Base-by-base conservation (phyloP, 495 filamentous ascomycete species). In the Hypoxylon crocopeplum region DNA sequence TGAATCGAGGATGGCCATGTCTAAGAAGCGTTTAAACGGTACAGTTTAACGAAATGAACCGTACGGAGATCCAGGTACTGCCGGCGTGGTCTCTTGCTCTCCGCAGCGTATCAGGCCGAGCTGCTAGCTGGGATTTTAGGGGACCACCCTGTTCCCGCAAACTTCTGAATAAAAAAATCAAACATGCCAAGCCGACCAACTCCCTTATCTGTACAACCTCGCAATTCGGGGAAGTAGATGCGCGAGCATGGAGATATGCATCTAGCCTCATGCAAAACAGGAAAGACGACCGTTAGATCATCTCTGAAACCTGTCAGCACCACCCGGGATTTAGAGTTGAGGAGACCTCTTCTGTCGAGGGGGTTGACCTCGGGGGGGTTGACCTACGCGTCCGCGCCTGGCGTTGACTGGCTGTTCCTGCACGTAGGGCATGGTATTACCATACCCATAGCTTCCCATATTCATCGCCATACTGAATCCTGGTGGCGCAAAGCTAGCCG, bases 371-470 rank as follows among this genome's bases (percentile, higher is more conserved):
- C 61, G 64, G 55, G 64, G 58, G 61, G 68, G 61, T 68, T 68
- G 75, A 77, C 79, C 69, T 77, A 82, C 80, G 62, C 80, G 75
- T 74, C 79, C 79, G 52, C 81, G 73, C 66, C 80, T 72, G 53
- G 74, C 56, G 69, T 75, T 80, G 64, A 74, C 76, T 53, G 73
- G 77, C 56, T 79, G 75, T 59, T 80, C 72, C 49, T 74, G 78
- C 64, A 77, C 73, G 48, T 82, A 79, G 27, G 70, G 75, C 69
- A 75, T 71, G 44, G 69, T 71, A 48, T 77, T 75, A 33, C 77
- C 73, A 38, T 77, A 80, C 7, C 74, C 77, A 40, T 77, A 76
- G 8, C 73, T 73, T 32, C 56, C 66, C 72, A 81, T 79, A 13
- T 68, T 70, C 68, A 81, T 72, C 50, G 66, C 69, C 75, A 79